phyloP scores from a whole-genome alignment of 2,329 filamentous ascomycete species.

The Curvularia eragrostidis region DNA sequence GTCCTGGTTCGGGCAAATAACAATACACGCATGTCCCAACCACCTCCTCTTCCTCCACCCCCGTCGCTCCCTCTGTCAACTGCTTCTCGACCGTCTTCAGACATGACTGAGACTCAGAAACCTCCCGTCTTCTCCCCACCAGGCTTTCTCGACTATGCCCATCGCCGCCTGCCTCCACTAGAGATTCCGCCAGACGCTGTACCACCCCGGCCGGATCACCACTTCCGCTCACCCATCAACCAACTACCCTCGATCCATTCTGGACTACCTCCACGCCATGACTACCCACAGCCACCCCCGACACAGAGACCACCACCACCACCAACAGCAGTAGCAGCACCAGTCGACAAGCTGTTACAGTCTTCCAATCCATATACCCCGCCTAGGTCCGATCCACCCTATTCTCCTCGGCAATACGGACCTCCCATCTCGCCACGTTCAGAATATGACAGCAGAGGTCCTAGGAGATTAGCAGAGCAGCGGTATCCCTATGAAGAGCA shows the following conservation, averaged over 20 bases:
- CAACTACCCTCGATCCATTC: conserved; percentile 48
- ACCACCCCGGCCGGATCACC: conserved; percentile 48
- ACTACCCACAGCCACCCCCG: conserved; percentile 33
- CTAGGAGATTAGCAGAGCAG: conserved; percentile 39
- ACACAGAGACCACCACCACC: conserved; percentile 26
- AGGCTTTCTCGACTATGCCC: conserved; percentile 50
- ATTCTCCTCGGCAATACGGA: conserved; percentile 50
- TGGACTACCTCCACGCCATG: conserved; percentile 40
- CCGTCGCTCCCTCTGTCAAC: conserved; percentile 52
- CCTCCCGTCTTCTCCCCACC: conserved; percentile 51
- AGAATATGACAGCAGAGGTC: conserved; percentile 41
- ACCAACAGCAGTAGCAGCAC: background rate
- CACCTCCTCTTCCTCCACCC: conserved; percentile 49
- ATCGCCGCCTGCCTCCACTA: conserved; percentile 50
- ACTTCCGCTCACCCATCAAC: conserved; percentile 49
- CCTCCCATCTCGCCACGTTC: conserved; percentile 48
- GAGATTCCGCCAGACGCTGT: conserved; percentile 49
- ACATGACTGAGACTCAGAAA: conserved; percentile 57
- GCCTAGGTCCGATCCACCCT: conserved; percentile 49
- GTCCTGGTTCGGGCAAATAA: conserved; percentile 51
- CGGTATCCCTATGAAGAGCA: conserved; percentile 45
- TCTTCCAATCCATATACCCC: conserved; percentile 49
- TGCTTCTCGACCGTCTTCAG: conserved; percentile 42
- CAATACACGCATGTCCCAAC: conserved; percentile 55
- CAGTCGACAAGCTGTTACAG: conserved; percentile 47